Base-by-base conservation (phyloP, 2,329 filamentous ascomycete species). In the Clarireedia hainanense region DNA sequence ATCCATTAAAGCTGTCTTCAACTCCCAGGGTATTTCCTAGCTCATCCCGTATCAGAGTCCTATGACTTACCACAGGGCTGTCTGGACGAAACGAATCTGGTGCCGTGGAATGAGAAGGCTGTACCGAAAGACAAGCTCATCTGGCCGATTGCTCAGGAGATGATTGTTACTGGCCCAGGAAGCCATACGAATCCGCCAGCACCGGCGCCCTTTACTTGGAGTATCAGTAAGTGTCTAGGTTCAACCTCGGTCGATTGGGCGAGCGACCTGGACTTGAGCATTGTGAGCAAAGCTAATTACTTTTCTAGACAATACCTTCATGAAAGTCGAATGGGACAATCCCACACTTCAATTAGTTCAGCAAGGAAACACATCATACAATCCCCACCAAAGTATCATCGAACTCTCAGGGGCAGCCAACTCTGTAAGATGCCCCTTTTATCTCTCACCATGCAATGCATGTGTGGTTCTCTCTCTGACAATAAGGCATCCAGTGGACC, bases 281-380 rank as follows among this genome's bases (percentile, higher is more conserved):
- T 3, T 34, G 30, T 12, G 30, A 34, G 30, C 12, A 10, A 12
- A 12, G 9, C 17, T 42, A 20, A 42, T 17, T 6, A 5, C 39
- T 1, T 6, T 5, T 42, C 39, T 42, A 42, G 39, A 42, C 9
- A 42, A 42, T 14, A 42, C 39, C 15, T 42, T 50, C 7, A 70
- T 75, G 52, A 65, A 69, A 24, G 66, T 74, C 9, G 64, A 71
- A 30, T 76, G 74, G 74, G 67, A 69, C 45, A 66, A 71, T 39
- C 74, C 74, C 0, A n/a, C 71, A 7, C 65, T 75, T 5, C 63
- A 72, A 40, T 70, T 70, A 53, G 62, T 70, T 17, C 36, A 45
- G 17, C 61, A 62, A 5, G 58, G 61, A 14, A 65, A 62, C 12
- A 53, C 53, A 3, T 39, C 24, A 12, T 65, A 52, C 39, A 56